A percentile compares a stretch with the other conserved stretches of the same genome.
phyloP scores from a whole-genome alignment of 129 eudicot species.

The Pulicaria dysenterica region DNA sequence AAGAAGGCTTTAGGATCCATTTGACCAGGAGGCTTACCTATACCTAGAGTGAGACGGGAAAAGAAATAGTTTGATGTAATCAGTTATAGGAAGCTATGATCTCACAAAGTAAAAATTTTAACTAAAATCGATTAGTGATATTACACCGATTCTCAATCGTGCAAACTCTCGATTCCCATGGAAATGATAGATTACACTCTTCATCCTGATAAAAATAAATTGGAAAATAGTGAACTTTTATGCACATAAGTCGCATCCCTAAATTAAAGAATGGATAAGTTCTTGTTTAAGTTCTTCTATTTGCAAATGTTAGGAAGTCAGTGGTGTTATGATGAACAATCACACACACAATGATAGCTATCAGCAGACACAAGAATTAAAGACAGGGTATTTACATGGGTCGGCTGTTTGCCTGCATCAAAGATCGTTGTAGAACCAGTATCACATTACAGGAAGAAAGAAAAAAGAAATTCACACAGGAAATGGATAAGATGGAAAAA shows the following conservation, averaged over 20 bases:
- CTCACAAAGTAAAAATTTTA: neutral
- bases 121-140: neutral
- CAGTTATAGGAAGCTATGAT: neutral
- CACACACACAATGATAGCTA: no score
- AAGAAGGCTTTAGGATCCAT: slow-evolving; percentile 98
- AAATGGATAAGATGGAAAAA: no score
- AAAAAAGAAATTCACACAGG: no score
- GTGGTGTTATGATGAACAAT: no score
- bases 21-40: slow-evolving; percentile 93
- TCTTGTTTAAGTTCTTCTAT: no score
- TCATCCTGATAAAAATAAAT: slow-evolving; percentile 50
- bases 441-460: no score
- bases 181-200: slow-evolving; percentile 77
- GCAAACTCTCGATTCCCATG: slow-evolving; percentile 75
- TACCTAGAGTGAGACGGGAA: slow-evolving; percentile 42
- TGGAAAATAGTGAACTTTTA: neutral
- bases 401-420: no score
- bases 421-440: no score
- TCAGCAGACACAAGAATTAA: no score
- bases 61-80: neutral
- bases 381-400: no score
- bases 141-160: slow-evolving; percentile 80
- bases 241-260: neutral
- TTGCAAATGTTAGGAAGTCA: no score
- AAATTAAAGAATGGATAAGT: no score